Conservation (phyloP, 352 stramenopile genomes). For the Blastocystis hominis region DNA sequence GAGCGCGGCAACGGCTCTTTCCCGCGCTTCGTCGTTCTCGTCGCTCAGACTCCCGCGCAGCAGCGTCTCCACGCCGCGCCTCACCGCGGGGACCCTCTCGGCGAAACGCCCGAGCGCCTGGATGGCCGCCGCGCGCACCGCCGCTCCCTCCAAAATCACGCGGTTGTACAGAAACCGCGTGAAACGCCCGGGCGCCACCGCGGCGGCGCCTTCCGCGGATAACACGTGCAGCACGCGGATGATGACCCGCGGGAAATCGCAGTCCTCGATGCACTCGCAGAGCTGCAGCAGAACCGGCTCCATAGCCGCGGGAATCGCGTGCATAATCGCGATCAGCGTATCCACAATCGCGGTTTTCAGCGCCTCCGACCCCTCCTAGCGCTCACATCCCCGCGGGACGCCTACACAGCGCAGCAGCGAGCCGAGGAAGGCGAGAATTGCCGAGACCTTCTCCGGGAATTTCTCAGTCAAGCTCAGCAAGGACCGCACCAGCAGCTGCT, state of each 20-base stretch:
- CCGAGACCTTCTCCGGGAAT: constrained; percentile 90
- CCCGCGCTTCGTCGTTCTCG: constrained; percentile 48
- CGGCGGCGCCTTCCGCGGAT: constrained; percentile 79
- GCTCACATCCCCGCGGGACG: not conserved
- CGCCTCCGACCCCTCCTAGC: constrained; percentile 83
- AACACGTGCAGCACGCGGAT: constrained; percentile 36
- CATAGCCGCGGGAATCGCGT: constrained; percentile 84
- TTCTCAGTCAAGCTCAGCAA: constrained; percentile 93
- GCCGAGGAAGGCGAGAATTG: constrained; percentile 91
- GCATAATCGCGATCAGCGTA: constrained; percentile 88
- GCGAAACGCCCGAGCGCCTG: constrained; percentile 88
- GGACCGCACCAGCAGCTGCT: constrained; percentile 91
- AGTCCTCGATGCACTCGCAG: constrained; percentile 99
- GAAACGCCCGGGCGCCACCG: constrained; percentile 83
- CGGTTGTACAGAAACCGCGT: constrained; percentile 99
- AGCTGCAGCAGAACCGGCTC: constrained; percentile 88
- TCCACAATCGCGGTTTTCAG: constrained; percentile 98
- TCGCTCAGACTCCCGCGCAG: constrained; percentile 65
- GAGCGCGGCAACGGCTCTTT: constrained; percentile 11
- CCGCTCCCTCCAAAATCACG: constrained; percentile 93
- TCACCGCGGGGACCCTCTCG: constrained; percentile 79
- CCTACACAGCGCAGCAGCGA: constrained; percentile 85
- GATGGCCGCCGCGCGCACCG: constrained; percentile 87
- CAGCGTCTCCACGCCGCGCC: constrained; percentile 81
- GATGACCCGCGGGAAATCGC: constrained; percentile 76